These are phyloP conservation scores for Alternaria sp. DNA, from an alignment of 2,329 filamentous ascomycete genomes.

Conservation along the genomic window DNA sequence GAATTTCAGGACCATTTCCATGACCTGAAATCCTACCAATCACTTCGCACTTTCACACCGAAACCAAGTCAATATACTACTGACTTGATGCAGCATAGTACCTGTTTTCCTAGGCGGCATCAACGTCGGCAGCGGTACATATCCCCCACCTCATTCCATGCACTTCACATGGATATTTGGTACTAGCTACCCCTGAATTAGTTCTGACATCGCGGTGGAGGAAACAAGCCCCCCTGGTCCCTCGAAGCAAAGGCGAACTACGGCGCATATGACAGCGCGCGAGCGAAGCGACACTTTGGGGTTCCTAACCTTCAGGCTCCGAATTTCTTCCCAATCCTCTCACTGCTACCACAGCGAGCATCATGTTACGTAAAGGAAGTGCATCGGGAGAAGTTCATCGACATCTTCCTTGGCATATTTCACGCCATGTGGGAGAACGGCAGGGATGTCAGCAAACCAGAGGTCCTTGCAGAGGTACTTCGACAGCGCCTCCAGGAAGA, in stretches of 20 bases:
- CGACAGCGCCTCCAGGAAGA: constrained; percentile 58
- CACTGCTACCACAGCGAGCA: constrained; percentile 68
- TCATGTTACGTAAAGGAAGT: constrained; percentile 71
- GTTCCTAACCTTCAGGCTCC: constrained; percentile 55
- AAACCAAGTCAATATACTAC: constrained; percentile 14
- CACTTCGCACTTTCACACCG: background rate
- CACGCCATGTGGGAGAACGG: constrained; percentile 69
- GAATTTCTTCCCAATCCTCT: constrained; percentile 64
- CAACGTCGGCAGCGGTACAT: constrained; percentile 54
- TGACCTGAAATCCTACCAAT: constrained; percentile 8
- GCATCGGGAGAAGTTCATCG: constrained; percentile 60
- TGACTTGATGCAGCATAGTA: constrained; percentile 63
- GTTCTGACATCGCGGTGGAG: constrained; percentile 49
- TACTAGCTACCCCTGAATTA: constrained; percentile 1
- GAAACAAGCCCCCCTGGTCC: constrained; percentile 78
- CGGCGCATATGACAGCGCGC: constrained; percentile 58
- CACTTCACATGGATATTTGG: background rate
- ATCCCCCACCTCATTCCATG: constrained; percentile 12
- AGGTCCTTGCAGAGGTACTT: constrained; percentile 59
- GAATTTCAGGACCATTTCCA: background rate
- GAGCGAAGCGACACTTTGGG: constrained; percentile 63
- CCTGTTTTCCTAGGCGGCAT: constrained; percentile 71
- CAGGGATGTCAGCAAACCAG: constrained; percentile 67
- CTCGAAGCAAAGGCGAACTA: constrained; percentile 73
- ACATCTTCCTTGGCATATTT: constrained; percentile 65